These are phyloP conservation scores for Peterozyma toletana DNA, from an alignment of 805 yeast genomes.

Conservation along the genomic window DNA sequence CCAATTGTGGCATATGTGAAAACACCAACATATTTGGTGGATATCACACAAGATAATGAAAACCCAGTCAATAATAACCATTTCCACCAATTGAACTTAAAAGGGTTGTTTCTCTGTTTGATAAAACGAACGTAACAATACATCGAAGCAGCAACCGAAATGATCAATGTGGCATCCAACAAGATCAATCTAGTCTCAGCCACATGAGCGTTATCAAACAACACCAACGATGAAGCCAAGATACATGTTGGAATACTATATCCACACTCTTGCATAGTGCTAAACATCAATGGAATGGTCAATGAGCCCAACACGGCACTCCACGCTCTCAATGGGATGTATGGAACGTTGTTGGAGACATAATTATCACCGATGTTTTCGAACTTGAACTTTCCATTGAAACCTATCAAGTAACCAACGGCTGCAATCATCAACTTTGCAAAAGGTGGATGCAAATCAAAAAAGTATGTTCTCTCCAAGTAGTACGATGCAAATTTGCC, in stretches of 20 bases:
- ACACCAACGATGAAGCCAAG: slow-evolving; percentile 68
- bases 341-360: slow-evolving; percentile 74
- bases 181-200: slow-evolving; percentile 86
- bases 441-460: slow-evolving; percentile 97
- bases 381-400: slow-evolving; percentile 87
- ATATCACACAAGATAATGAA: slow-evolving; percentile 82
- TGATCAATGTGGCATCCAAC: slow-evolving; percentile 82
- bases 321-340: slow-evolving; percentile 71
- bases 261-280: slow-evolving; percentile 79
- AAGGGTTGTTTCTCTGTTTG: slow-evolving; percentile 60
- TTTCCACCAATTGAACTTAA: slow-evolving; percentile 69
- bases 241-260: slow-evolving; percentile 73
- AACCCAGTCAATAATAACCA: slow-evolving; percentile 87
- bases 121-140: slow-evolving; percentile 76
- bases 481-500: slow-evolving; percentile 85
- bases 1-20: slow-evolving; percentile 89
- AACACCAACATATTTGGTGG: slow-evolving; percentile 94
- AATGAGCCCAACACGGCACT: slow-evolving; percentile 77
- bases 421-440: slow-evolving; percentile 89
- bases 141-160: slow-evolving; percentile 77
- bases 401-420: slow-evolving; percentile 84
- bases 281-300: slow-evolving; percentile 77
- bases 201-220: slow-evolving; percentile 86
- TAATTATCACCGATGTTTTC: slow-evolving; percentile 84
- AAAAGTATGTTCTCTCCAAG: slow-evolving; percentile 83